These are phyloP conservation scores for Ganoderma lingzhi DNA, from an alignment of 1,284 basidiomycete genomes.

Conservation along the genomic window DNA sequence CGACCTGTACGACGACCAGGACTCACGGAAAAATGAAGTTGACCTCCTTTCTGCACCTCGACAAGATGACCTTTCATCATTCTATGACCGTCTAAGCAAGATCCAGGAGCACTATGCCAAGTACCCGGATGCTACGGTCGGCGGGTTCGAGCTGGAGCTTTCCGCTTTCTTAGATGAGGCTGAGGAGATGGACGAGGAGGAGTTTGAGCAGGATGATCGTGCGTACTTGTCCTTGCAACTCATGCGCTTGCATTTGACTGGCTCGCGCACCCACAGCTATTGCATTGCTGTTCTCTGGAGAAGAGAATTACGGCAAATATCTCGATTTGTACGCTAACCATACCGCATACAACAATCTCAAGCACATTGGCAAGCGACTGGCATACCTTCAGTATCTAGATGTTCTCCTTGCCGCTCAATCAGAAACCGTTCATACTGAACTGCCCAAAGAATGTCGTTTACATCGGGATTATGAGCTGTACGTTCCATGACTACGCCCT, in stretches of 20 bases:
- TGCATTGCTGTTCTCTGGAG: conserved; percentile 92
- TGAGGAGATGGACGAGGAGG: conserved; percentile 75
- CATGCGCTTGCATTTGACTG: conserved; percentile 11
- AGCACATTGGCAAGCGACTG: conserved; percentile 79
- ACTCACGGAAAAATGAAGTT: conserved; percentile 68
- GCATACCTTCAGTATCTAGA: conserved; percentile 95
- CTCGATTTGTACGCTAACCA: conserved; percentile 94
- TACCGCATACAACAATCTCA: conserved; percentile 90
- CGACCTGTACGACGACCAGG: conserved; percentile 78
- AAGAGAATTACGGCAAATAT: conserved; percentile 95
- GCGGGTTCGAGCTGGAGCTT: conserved; percentile 84
- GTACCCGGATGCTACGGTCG: conserved; percentile 89
- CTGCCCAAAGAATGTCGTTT: conserved; percentile 77
- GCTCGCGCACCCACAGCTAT: conserved; percentile 63
- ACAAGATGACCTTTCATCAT: conserved; percentile 86
- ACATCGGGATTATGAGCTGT: conserved; percentile 84
- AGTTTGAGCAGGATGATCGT: conserved; percentile 84
- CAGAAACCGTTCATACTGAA: conserved; percentile 70
- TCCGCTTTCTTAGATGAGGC: conserved; percentile 81
- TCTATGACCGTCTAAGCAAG: conserved; percentile 93
- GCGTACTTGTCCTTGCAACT: conserved; percentile 42
- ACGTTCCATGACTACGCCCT: conserved; percentile 40
- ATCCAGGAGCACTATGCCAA: conserved; percentile 96
- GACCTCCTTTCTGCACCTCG: conserved; percentile 67
- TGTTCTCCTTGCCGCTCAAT: conserved; percentile 69